Percentiles rank a stretch among this genome's conserved stretches.
These are phyloP conservation scores for Sclerospora graminicola DNA, from an alignment of 352 stramenopile genomes.

Conservation along the genomic window DNA sequence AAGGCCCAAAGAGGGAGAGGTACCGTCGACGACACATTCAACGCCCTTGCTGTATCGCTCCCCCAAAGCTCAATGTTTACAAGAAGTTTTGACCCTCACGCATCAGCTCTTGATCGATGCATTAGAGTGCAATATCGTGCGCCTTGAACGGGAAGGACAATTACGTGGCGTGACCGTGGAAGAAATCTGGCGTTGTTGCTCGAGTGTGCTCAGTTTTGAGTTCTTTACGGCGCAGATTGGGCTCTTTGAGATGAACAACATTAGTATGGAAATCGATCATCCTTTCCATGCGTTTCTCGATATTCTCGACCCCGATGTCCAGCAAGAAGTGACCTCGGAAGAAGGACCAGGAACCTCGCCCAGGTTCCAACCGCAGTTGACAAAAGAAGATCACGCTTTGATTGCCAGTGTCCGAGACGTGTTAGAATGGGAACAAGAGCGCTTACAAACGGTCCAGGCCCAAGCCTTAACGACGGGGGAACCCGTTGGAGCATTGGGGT, in stretches of 20 bases:
- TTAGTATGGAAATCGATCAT: slow-evolving; percentile 87
- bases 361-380: slow-evolving; percentile 16
- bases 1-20: slow-evolving; percentile 7
- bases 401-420: slow-evolving; percentile 33
- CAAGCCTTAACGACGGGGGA: too few relatives aligned
- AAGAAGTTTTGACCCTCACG: slow-evolving; percentile 50
- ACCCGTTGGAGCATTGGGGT: too few relatives aligned
- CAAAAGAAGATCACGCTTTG: slow-evolving; percentile 17
- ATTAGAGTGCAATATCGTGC: slow-evolving; percentile 57
- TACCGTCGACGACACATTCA: background rate
- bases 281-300: slow-evolving; percentile 63
- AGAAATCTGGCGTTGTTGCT: slow-evolving; percentile 50
- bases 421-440: slow-evolving; percentile 33
- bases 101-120: slow-evolving; percentile 55
- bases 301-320: slow-evolving; percentile 48
- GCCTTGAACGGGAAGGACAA: slow-evolving; percentile 50
- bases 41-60: background rate
- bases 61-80: slow-evolving; percentile 32
- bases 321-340: slow-evolving; percentile 15
- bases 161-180: slow-evolving; percentile 42
- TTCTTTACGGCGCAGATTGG: slow-evolving; percentile 88
- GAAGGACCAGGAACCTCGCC: too few relatives aligned
- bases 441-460: slow-evolving; percentile 13
- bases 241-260: slow-evolving; percentile 96
- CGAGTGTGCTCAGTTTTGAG: slow-evolving; percentile 64